Conservation (phyloP, 306 rosid species). For the Mucuna pruriens region DNA sequence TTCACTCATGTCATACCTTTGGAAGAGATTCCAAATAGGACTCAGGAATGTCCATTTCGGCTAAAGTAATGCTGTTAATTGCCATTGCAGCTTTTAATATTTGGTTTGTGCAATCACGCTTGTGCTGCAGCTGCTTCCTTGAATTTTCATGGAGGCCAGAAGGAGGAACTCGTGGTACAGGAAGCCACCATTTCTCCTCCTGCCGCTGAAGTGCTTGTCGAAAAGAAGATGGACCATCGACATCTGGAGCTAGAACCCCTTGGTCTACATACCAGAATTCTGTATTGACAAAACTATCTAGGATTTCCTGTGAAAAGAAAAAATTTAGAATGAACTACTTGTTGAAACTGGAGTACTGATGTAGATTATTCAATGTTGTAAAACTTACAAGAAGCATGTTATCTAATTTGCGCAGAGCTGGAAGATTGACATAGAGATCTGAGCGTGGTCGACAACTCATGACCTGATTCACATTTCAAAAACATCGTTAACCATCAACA, state of each 20-base stretch:
- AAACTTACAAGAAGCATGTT: constrained; percentile 95
- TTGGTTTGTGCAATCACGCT: constrained; percentile 86
- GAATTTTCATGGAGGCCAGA: constrained; percentile 75
- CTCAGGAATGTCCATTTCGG: constrained; percentile 89
- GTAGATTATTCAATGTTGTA: constrained; percentile 7
- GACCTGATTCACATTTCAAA: constrained; percentile 62
- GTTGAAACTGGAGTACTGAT: constrained; percentile 16
- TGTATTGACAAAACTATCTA: constrained; percentile 68
- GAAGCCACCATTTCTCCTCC: constrained; percentile 99
- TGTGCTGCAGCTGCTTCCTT: constrained; percentile 85
- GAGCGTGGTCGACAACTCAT: constrained; percentile 93
- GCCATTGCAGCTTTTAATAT: constrained; percentile 94
- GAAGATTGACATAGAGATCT: constrained; percentile 92
- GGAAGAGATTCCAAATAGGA: constrained; percentile 88
- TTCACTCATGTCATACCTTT: constrained; percentile 55
- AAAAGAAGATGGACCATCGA: constrained; percentile 71
- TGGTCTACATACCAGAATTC: constrained; percentile 98
- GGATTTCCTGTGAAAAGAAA: constrained; percentile 66
- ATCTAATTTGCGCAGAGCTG: constrained; percentile 91
- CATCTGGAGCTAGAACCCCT: constrained; percentile 78
- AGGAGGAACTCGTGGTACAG: constrained; percentile 89
- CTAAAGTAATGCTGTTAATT: constrained; percentile 73
- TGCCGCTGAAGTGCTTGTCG: constrained; percentile 78
- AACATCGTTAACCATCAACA: not conserved
- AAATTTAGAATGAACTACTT: constrained; percentile 37